Evolutionary conservation across 1,284 basidiomycete genomes (phyloP).

Genomic region (Puccinia horiana): DNA sequence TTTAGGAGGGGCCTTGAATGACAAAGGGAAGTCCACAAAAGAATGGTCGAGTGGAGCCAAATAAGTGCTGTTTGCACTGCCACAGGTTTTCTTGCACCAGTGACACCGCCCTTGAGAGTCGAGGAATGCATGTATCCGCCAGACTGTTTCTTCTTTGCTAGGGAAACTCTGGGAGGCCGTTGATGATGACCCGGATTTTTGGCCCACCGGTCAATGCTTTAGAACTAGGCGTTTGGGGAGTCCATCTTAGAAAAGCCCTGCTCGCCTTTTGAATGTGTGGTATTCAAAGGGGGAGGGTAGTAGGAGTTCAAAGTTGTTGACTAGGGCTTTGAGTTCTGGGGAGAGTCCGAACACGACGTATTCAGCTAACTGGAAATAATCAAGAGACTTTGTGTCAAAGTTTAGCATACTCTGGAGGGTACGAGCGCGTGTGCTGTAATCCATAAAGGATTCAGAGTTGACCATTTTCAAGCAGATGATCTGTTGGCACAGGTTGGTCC

Average conservation of each 20-base stretch:
- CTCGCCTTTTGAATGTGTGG: background rate
- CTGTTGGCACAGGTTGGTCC: background rate
- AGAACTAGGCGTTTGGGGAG: background rate
- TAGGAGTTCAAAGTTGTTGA: background rate
- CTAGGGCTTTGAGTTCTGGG: background rate
- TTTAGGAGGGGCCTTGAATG: background rate
- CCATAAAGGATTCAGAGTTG: background rate
- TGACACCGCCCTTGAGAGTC: background rate
- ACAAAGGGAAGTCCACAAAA: background rate
- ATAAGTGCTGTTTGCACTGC: background rate
- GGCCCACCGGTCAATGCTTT: too few relatives aligned
- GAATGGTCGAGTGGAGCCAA: background rate
- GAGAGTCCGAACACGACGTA: background rate
- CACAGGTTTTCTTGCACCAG: background rate
- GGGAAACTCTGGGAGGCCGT: background rate
- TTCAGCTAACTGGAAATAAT: background rate
- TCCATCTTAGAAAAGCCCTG: background rate
- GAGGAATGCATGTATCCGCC: background rate
- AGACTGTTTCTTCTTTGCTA: background rate
- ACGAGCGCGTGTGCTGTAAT: background rate
- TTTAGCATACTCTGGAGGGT: background rate
- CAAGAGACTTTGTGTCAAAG: background rate
- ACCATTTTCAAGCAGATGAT: background rate
- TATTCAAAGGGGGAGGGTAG: background rate
- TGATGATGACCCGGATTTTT: too few relatives aligned